phyloP scores from a whole-genome alignment of 257 asterid species.

The Rehmannia glutinosa region DNA sequence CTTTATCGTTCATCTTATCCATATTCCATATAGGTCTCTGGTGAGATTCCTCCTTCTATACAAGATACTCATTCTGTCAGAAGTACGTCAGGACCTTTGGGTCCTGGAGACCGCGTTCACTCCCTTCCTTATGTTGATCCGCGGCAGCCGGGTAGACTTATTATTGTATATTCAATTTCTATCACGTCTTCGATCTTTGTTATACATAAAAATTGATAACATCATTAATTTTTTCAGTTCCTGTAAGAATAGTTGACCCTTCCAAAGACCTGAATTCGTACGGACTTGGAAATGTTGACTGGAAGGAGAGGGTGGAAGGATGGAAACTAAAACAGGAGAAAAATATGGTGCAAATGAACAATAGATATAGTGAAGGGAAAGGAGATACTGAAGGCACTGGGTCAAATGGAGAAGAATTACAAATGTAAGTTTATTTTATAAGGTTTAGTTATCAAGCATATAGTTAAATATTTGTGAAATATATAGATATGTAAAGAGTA shows the following conservation, averaged over 20 bases:
- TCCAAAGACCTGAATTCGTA: constrained; percentile 73
- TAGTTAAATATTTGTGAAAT: background rate
- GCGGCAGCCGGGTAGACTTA: constrained; percentile 69
- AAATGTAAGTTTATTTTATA: constrained; percentile 50
- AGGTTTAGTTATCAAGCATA: background rate
- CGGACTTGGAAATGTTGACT: constrained; percentile 88
- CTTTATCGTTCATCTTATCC: background rate
- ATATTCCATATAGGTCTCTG: constrained; percentile 55
- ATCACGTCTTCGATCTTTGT: background rate
- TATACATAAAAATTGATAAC: constrained; percentile 3
- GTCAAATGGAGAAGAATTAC: constrained; percentile 69
- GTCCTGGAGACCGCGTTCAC: constrained; percentile 77
- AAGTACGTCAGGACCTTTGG: constrained; percentile 95
- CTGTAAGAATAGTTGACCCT: constrained; percentile 87
- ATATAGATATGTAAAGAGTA: background rate
- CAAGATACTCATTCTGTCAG: constrained; percentile 81
- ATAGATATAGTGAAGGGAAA: constrained; percentile 53
- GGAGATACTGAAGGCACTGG: constrained; percentile 72
- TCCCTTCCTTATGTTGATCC: constrained; percentile 86
- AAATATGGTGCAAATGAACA: constrained; percentile 44
- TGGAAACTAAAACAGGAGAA: constrained; percentile 79
- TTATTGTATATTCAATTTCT: background rate
- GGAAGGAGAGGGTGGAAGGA: constrained; percentile 94
- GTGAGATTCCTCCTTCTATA: constrained; percentile 72
- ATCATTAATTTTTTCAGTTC: constrained; percentile 47